Percentiles rank a stretch among this genome's conserved stretches.
phyloP scores from a whole-genome alignment of 371 early-diverging fungal genomes.

The Parasitella parasitica region DNA sequence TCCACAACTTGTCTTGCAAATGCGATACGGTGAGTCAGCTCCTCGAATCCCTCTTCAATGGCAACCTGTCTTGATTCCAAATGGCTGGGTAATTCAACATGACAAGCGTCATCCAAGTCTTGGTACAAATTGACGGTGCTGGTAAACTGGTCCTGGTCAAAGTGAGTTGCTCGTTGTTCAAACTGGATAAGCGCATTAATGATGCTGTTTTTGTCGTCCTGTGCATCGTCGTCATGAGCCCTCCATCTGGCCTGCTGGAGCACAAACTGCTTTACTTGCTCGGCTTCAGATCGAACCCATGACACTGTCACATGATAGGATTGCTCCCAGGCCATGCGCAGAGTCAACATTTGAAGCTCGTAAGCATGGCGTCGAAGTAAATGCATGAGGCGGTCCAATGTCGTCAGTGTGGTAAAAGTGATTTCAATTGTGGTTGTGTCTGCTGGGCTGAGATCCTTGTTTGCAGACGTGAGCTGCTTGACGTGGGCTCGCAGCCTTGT shows the following conservation, averaged over 20 bases:
- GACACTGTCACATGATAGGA: constrained; percentile 26
- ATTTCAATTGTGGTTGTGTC: constrained; percentile 59
- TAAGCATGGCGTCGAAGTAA: constrained; percentile 35
- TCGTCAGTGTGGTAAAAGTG: constrained; percentile 48
- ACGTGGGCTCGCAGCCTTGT: constrained; percentile 51
- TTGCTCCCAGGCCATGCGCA: constrained; percentile 50
- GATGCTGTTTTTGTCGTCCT: constrained; percentile 2
- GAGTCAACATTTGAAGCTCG: constrained; percentile 40
- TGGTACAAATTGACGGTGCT: constrained; percentile 42
- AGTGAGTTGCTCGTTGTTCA: constrained; percentile 32
- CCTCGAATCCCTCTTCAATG: constrained; percentile 44
- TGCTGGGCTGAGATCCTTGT: constrained; percentile 47
- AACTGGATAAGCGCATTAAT: constrained; percentile 28
- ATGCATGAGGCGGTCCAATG: constrained; percentile 49
- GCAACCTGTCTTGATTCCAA: constrained; percentile 45
- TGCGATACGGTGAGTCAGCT: constrained; percentile 33
- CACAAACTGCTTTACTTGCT: constrained; percentile 27
- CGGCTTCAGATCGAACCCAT: constrained; percentile 29
- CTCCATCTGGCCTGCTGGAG: constrained; percentile 34
- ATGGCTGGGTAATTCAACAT: constrained; percentile 40
- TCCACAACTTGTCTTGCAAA: constrained; percentile 48
- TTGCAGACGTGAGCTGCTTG: constrained; percentile 38
- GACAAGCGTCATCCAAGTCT: constrained; percentile 45
- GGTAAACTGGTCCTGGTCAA: constrained; percentile 43
- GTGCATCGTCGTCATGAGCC: background rate